phyloP scores from a whole-genome alignment of 2,329 filamentous ascomycete species.

The Simplicillium aogashimaense region DNA sequence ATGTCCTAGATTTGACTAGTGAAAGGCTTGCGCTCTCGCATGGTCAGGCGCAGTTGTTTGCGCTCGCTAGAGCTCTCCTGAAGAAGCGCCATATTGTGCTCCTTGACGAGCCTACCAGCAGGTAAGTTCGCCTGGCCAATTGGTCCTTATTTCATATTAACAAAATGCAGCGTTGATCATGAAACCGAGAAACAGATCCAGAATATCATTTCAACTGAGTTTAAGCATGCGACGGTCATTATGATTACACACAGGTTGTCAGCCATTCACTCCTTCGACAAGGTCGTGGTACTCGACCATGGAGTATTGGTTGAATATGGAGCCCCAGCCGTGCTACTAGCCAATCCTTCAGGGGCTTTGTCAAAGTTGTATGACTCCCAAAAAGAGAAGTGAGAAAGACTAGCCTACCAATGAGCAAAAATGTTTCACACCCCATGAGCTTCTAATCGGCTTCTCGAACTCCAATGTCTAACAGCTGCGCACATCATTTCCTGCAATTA shows the following conservation, averaged over 20 bases:
- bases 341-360: conserved; percentile 4
- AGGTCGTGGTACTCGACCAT: conserved; percentile 1
- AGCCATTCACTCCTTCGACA: conserved; percentile 1
- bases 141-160: conserved; percentile 3
- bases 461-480: no score
- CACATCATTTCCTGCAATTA: no score
- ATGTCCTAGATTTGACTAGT: conserved; percentile 2
- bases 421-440: no score
- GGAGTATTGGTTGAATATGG: conserved; percentile 4
- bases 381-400: background rate
- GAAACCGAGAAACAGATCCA: conserved; percentile 1
- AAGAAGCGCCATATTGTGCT: conserved; percentile 6
- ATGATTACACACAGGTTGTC: conserved; percentile 5
- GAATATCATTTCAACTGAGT: conserved; percentile 1
- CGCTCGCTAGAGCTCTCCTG: conserved; percentile 16
- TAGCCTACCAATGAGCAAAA: background rate
- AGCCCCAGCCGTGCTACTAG: conserved; percentile 5
- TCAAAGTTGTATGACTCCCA: conserved; percentile 2
- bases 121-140: conserved; percentile 3
- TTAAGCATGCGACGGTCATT: conserved; percentile 3
- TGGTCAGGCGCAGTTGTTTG: conserved; percentile 19
- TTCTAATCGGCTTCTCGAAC: no score
- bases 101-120: conserved; percentile 6
- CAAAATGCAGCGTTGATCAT: conserved; percentile 3
- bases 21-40: conserved; percentile 13